Percentiles rank a stretch among this genome's conserved stretches.
These are phyloP conservation scores for Aschersonia sp. DNA, from an alignment of 2,329 filamentous ascomycete genomes.

Conservation along the genomic window DNA sequence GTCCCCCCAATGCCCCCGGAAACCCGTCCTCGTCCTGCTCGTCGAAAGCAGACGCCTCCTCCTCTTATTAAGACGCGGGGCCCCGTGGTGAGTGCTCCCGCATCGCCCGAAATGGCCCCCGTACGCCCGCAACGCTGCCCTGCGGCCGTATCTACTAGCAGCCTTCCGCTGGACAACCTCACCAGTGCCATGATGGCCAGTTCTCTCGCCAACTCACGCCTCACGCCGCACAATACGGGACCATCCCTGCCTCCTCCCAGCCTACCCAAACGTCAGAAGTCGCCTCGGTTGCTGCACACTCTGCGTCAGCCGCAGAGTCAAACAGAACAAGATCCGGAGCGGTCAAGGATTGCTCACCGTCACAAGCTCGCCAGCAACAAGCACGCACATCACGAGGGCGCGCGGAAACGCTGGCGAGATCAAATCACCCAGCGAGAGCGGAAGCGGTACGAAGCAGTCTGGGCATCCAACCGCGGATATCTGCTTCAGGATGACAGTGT, in stretches of 20 bases:
- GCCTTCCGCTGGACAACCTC: conserved; percentile 47
- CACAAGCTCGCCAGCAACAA: conserved; percentile 40
- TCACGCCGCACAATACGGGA: conserved; percentile 24
- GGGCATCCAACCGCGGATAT: conserved; percentile 65
- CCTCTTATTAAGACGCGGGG: conserved; percentile 5
- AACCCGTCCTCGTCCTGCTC: conserved; percentile 1
- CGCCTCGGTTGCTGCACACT: conserved; percentile 47
- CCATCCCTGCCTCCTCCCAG: conserved; percentile 19
- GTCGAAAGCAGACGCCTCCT: conserved; percentile 3
- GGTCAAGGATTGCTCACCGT: conserved; percentile 28
- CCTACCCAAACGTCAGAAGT: conserved; percentile 26
- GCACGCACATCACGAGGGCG: conserved; percentile 64
- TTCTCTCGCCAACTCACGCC: conserved; percentile 52
- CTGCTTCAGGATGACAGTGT: conserved; percentile 19
- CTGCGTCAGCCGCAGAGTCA: conserved; percentile 40
- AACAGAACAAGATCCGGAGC: conserved; percentile 38
- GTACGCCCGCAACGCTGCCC: conserved; percentile 12
- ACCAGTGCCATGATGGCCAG: conserved; percentile 64
- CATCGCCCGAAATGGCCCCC: conserved; percentile 19
- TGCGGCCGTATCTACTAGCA: conserved; percentile 16
- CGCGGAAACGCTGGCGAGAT: conserved; percentile 64
- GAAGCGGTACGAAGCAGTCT: conserved; percentile 72
- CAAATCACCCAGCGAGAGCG: conserved; percentile 56
- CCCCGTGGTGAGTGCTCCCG: conserved; percentile 13
- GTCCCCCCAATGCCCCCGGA: not conserved